A percentile compares a stretch with the other conserved stretches of the same genome.
phyloP scores from a whole-genome alignment of 495 filamentous ascomycete genomes.

The Corynascus novoguineensis region DNA sequence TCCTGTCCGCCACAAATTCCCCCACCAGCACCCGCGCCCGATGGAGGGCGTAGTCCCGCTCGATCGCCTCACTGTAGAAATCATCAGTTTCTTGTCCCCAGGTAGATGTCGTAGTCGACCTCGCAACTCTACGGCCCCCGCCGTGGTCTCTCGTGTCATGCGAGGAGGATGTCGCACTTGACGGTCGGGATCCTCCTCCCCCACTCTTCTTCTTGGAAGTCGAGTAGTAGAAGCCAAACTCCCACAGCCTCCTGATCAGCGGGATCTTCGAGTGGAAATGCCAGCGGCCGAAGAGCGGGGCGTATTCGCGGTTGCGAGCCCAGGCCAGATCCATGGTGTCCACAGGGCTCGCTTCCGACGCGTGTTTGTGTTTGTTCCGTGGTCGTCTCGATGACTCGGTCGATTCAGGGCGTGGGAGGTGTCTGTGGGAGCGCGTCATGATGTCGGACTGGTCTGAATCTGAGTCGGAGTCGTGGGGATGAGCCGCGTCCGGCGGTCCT shows the following conservation, averaged over 20 bases:
- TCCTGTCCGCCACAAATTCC: too few relatives aligned
- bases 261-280: background rate
- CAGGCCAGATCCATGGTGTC: background rate
- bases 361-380: background rate
- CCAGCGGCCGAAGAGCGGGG: background rate
- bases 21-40: too few relatives aligned
- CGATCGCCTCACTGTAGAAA: too few relatives aligned
- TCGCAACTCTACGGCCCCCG: too few relatives aligned
- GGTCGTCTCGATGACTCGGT: background rate
- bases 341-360: background rate
- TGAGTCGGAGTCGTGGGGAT: background rate
- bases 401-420: background rate
- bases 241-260: background rate
- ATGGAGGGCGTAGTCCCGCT: too few relatives aligned
- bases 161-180: too few relatives aligned
- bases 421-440: background rate
- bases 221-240: background rate
- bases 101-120: too few relatives aligned
- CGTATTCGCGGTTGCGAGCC: background rate
- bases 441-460: background rate
- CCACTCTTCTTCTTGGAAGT: too few relatives aligned
- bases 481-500: background rate
- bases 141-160: too few relatives aligned
- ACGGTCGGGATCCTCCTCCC: too few relatives aligned
- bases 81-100: too few relatives aligned